phyloP scores from a whole-genome alignment of 2,329 filamentous ascomycete species.

The Aureobasidium sp. region DNA sequence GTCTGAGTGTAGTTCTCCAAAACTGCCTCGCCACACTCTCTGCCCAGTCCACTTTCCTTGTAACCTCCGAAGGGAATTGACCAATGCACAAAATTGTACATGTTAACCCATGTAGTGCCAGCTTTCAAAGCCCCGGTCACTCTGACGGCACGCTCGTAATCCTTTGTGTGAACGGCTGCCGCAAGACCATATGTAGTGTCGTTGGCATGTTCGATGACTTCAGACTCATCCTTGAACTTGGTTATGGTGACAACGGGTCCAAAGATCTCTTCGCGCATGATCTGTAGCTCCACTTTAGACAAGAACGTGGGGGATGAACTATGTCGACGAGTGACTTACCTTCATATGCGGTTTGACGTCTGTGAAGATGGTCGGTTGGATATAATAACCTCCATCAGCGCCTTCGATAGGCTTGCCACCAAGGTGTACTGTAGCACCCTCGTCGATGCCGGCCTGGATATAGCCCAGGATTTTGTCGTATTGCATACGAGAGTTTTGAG shows the following conservation, averaged over 20 bases:
- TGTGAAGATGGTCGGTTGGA: constrained; percentile 80
- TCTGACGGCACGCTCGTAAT: constrained; percentile 72
- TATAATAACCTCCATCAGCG: constrained; percentile 80
- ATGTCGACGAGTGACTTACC: no score
- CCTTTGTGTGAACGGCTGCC: constrained; percentile 67
- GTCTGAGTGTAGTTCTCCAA: constrained; percentile 39
- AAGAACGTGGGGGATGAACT: no score
- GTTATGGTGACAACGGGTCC: constrained; percentile 70
- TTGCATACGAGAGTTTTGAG: constrained; percentile 76
- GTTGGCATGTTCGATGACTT: constrained; percentile 65
- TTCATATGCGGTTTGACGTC: constrained; percentile 64
- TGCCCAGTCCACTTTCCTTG: constrained; percentile 39
- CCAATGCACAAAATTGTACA: constrained; percentile 66
- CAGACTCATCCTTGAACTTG: constrained; percentile 67
- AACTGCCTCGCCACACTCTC: constrained; percentile 44
- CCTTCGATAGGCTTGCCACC: constrained; percentile 65
- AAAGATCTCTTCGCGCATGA: constrained; percentile 76
- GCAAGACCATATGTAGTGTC: constrained; percentile 69
- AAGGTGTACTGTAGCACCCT: constrained; percentile 57
- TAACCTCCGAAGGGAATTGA: constrained; percentile 50
- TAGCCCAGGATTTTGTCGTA: constrained; percentile 83
- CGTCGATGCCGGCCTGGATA: constrained; percentile 61
- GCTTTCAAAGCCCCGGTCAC: constrained; percentile 64
- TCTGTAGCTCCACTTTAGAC: no score
- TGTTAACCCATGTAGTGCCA: constrained; percentile 58